These are phyloP conservation scores for Fusarium gaditjirri DNA, from an alignment of 2,329 filamentous ascomycete species.

Conservation along the genomic window DNA sequence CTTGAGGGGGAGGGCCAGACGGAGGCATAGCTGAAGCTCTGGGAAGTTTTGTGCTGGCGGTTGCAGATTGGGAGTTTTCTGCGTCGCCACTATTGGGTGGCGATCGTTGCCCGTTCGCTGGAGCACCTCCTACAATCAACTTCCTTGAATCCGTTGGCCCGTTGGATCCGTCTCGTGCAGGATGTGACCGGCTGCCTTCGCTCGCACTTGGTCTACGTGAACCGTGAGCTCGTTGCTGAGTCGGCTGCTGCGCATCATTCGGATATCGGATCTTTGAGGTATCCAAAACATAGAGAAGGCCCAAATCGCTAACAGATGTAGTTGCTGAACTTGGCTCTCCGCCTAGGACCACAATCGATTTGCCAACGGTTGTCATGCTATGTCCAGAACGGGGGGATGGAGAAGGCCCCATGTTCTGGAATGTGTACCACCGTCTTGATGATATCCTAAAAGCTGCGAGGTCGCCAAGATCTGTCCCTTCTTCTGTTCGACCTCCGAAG, in stretches of 20 bases:
- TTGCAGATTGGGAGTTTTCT: slow-evolving; percentile 48
- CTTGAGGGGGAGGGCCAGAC: slow-evolving; percentile 65
- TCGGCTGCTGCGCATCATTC: slow-evolving; percentile 68
- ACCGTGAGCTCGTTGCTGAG: slow-evolving; percentile 52
- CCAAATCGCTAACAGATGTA: slow-evolving; percentile 83
- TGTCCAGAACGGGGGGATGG: slow-evolving; percentile 94
- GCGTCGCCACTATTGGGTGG: slow-evolving; percentile 54
- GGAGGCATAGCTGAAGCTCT: slow-evolving; percentile 50
- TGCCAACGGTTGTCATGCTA: slow-evolving; percentile 95
- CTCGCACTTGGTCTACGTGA: slow-evolving; percentile 57
- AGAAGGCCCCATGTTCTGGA: slow-evolving; percentile 98
- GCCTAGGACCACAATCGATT: slow-evolving; percentile 90
- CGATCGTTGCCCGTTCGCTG: slow-evolving; percentile 56
- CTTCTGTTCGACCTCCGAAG: slow-evolving; percentile 94
- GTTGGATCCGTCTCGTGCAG: slow-evolving; percentile 63
- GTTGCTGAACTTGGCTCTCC: slow-evolving; percentile 93
- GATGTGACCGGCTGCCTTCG: slow-evolving; percentile 52
- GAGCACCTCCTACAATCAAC: slow-evolving; percentile 48
- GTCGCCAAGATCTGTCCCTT: slow-evolving; percentile 91
- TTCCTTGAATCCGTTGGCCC: slow-evolving; percentile 63
- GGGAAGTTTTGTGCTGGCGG: slow-evolving; percentile 52
- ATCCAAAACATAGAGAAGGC: slow-evolving; percentile 90
- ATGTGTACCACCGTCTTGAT: slow-evolving; percentile 96
- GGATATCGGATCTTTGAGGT: slow-evolving; percentile 97
- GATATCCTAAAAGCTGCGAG: slow-evolving; percentile 81